Base-by-base conservation (phyloP, 129 eudicot genomes). In the Smallanthus sonchifolius region DNA sequence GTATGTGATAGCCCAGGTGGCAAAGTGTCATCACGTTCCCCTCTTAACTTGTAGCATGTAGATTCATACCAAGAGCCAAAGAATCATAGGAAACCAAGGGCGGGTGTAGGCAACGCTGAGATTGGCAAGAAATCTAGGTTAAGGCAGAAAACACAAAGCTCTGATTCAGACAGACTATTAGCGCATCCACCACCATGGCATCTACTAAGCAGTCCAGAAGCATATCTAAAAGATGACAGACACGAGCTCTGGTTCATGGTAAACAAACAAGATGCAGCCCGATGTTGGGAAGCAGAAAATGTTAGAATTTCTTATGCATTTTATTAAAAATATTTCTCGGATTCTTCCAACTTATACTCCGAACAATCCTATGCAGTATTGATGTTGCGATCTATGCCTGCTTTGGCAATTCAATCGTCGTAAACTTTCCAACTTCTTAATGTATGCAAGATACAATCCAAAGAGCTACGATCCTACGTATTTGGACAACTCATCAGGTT, bases 161-260 rank as follows among this genome's bases (percentile, higher is more conserved):
- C 87, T 70, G 96, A 91, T 84, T 90, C 88, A 28, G 96, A 91
- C 8, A 97, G 88, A 54, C 77, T 91, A 35, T 83, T 88, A 37
- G 95, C 84, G 57, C 88, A 86, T 63, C 88, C 99, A 45, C 90
- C 97, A 54, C 88, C 89, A 4, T 91, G 99, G 99, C 99, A 97
- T 48, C 93, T 91, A 0, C 79, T 86, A 52, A 85, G 77, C 86
- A 86, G 83, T 72, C 89, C 90, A 32, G 89, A 83, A 67, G 84
- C 65, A 28, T 81, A 60, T 47, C 73, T 68, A 16, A 95, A 86
- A 60, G 99, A 91, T 4, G 97, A 87, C 48, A 74, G 97, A 93
- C 6, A 76, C 49, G 39, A 80, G 83, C 55, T 79, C 99, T 3
- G 97, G 87, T 49, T 88, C 36, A 88, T 95, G 99, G 97, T 91